Conservation (phyloP, 305 asterid genomes). For the Fraxinus velutina region DNA sequence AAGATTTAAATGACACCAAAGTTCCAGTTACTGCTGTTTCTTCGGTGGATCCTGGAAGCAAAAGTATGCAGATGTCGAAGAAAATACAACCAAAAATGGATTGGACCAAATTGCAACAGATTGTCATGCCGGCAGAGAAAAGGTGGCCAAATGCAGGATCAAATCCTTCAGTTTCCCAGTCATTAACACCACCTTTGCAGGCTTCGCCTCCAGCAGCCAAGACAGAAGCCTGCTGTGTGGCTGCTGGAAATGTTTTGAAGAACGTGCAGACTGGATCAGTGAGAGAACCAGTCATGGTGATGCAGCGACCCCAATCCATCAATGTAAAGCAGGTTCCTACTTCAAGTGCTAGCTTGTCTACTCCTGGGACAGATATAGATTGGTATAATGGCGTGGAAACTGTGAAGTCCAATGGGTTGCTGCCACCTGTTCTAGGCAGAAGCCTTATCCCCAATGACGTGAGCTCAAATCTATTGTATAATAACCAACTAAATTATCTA, state of each 20-base stretch:
- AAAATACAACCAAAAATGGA: slow-evolving; percentile 58
- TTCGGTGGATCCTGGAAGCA: slow-evolving; percentile 47
- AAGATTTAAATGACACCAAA: slow-evolving; percentile 61
- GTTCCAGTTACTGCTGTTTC: slow-evolving; percentile 39
- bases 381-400: slow-evolving; percentile 49
- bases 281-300: slow-evolving; percentile 67
- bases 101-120: slow-evolving; percentile 55
- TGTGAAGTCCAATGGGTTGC: slow-evolving; percentile 47
- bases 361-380: slow-evolving; percentile 51
- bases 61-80: slow-evolving; percentile 47
- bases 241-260: slow-evolving; percentile 64
- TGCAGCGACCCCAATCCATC: slow-evolving; percentile 65
- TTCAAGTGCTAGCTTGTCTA: slow-evolving; percentile 54
- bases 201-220: slow-evolving; percentile 50
- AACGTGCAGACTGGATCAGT: slow-evolving; percentile 71
- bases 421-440: slow-evolving; percentile 51
- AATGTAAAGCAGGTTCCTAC: slow-evolving; percentile 47
- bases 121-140: slow-evolving; percentile 46
- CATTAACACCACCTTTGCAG: slow-evolving; percentile 56
- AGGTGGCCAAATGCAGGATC: slow-evolving; percentile 54
- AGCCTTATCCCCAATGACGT: slow-evolving; percentile 38
- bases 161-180: slow-evolving; percentile 53
- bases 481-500: slow-evolving; percentile 49
- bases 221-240: slow-evolving; percentile 48
- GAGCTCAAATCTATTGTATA: slow-evolving; percentile 40